Percentiles rank a stretch among this genome's conserved stretches.
These are phyloP conservation scores for Inga laurina DNA, from an alignment of 306 rosid species.

Conservation along the genomic window DNA sequence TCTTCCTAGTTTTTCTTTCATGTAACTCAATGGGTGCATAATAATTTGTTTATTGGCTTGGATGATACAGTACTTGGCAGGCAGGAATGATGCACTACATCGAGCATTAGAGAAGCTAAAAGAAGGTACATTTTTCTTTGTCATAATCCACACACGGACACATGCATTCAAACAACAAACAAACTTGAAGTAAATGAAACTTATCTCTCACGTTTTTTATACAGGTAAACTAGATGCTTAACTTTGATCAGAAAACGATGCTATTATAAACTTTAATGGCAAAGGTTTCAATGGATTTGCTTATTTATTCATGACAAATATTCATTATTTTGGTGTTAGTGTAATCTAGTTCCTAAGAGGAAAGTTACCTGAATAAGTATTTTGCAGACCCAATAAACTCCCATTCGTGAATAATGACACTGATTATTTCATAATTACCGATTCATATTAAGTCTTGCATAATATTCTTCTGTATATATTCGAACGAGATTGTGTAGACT, in stretches of 20 bases:
- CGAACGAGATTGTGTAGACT: conserved; percentile 26
- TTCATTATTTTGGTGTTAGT: neutral
- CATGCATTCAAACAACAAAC: neutral
- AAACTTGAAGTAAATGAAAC: neutral
- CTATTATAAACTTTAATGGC: neutral
- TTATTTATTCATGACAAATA: neutral
- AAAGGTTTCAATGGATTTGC: neutral
- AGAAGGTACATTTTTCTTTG: conserved; percentile 60
- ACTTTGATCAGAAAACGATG: neutral
- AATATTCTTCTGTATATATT: neutral
- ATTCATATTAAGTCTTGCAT: neutral
- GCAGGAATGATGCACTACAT: conserved; percentile 30
- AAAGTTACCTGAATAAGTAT: neutral
- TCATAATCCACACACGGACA: neutral
- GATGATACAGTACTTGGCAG: conserved; percentile 51
- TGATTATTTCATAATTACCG: neutral
- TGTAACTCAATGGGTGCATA: conserved; percentile 7
- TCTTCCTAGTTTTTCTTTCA: neutral
- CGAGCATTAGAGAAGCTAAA: conserved; percentile 69
- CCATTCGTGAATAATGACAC: neutral
- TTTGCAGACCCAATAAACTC: neutral
- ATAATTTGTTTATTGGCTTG: conserved; percentile 33
- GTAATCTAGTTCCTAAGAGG: neutral
- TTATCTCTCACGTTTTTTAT: neutral
- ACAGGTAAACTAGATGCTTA: neutral